Base-by-base conservation (phyloP, 1,284 basidiomycete species). In the Marasmius tenuissimus region DNA sequence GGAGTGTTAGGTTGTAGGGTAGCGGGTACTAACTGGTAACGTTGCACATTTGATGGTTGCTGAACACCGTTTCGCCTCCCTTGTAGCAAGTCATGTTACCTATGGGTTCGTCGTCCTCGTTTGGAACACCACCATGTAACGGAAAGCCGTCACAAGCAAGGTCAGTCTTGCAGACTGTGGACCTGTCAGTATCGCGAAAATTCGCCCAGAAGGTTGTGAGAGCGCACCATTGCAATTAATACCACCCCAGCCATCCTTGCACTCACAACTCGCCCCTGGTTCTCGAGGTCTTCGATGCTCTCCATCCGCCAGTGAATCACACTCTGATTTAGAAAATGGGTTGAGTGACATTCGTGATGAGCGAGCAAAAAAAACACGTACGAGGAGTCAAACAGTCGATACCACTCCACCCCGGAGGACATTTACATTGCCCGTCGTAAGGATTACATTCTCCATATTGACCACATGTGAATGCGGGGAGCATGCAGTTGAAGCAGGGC, bases 1-100 rank as follows among this genome's bases (percentile, higher is more conserved):
- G 39, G 47, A 38, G 10, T 42, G 35, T 60, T 56, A 52, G 20
- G 56, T 42, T n/a, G 18, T 34, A 52, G 5, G 34, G 54, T 18
- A 33, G 27, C 16, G 12, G 27, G 37, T 18, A 80, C 92, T 70
- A 71, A 96, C 94, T 98, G 14, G 96, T 98, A 34, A 99, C 96
- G 72, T 98, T 88, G 78, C 97, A 99, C 87, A 97, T 94, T 74
- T 99, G 97, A 74, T 96, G 95, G 70, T 96, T 96, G 73, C 87
- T 89, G 75, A 93, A 91, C 14, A 99, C 91, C 0, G 94, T 94
- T 70, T 92, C 85, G 12, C 97, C 97, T 50, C 92, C 94, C 61
- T 84, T 91, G 81, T 97, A 97, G 75, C 97, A 99, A 0, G 93
- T 94, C 88, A 97, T 96, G 67, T 95, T 92, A 33, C 76, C 74